Base-by-base conservation (phyloP, 2,329 filamentous ascomycete species). In the Aspergillus texensis region DNA sequence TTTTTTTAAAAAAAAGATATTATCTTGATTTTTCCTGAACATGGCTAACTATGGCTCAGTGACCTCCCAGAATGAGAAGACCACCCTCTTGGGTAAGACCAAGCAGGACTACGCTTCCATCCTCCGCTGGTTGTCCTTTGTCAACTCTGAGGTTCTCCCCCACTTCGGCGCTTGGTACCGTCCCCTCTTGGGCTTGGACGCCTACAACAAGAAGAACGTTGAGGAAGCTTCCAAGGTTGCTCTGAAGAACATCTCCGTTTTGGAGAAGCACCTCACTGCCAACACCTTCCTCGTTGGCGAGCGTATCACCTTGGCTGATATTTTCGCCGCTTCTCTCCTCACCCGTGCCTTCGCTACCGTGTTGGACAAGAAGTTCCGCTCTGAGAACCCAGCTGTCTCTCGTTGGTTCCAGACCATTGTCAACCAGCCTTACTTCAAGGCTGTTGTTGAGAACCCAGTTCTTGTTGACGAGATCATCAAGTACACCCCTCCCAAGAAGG, bases 71-170 rank as follows among this genome's bases (percentile, higher is more conserved):
- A 99, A 99, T 82, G 95, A 98, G 90, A 98, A 98, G 91, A 99
- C 95, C 75, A 96, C 93, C 73, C 93, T 99, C 71, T 89, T 99
- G 75, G 95, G 95, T 79, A 98, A 98, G 91, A 99, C 94, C 85
- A 99, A 99, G 91, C 94, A 99, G 87, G 95, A 99, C 89, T 94
- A 98, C 83, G 95, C 95, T 75, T 94, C 94, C 73, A 99, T 99
- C 82, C 87, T 99, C 79, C 92, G 91, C 83, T 99, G 95, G 95
- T 89, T 97, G 90, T 98, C 94, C 71, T 98, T 90, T 84, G 91
- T 91, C 88, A 99, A 98, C 89, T 80, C 83, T 65, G 94, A 99
- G 86, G 80, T 97, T 75, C 86, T 97, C 71, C 80, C 87, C 69
- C 80, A 83, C 70, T 83, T 98, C 71, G 89, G 85, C 82, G 85